Conservation (phyloP, 441 rosid genomes). For the Raphanus hybrid region DNA sequence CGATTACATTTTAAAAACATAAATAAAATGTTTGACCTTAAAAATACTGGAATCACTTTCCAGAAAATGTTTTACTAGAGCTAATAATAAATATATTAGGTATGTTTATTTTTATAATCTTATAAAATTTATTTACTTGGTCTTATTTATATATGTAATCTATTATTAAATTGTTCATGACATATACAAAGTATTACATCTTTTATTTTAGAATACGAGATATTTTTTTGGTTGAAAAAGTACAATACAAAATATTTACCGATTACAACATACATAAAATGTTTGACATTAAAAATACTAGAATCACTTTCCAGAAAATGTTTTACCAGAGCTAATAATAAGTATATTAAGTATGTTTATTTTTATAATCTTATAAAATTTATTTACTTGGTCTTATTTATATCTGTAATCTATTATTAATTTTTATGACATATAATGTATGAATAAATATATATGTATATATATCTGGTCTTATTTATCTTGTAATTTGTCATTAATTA, state of each 20-base stretch:
- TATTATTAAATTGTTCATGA: neutral
- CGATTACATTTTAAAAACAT: neutral
- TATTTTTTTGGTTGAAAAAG: no score
- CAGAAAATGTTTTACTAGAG: neutral
- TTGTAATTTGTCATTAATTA: neutral
- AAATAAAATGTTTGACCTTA: neutral
- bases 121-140: neutral
- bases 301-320: neutral
- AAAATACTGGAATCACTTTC: neutral
- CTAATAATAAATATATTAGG: neutral
- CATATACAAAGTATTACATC: no score
- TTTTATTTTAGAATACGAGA: no score
- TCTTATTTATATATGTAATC: neutral
- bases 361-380: neutral
- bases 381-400: neutral
- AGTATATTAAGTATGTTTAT: neutral
- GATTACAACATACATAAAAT: neutral
- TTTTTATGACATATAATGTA: slow-evolving; percentile 4
- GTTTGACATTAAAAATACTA: neutral
- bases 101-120: neutral
- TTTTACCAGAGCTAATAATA: neutral
- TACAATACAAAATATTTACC: no score
- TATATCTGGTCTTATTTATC: neutral
- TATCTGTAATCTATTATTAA: neutral
- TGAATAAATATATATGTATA: neutral